A percentile compares a stretch with the other conserved stretches of the same genome.
Conservation (phyloP, 2,329 filamentous ascomycete genomes). For the Aspergillus chevalieri region DNA sequence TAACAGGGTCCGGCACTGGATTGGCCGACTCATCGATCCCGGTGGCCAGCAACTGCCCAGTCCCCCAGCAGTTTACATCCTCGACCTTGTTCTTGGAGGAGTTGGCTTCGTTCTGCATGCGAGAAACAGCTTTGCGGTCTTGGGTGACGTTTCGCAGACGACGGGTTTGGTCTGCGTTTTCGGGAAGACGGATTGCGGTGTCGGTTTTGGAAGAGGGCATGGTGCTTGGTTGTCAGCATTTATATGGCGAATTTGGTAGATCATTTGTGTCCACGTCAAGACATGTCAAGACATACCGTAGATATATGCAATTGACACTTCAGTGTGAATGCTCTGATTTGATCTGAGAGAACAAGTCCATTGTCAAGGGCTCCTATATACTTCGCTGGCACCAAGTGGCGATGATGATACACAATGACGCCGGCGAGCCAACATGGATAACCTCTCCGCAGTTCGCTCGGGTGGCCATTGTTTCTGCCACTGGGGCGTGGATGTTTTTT, state of each 20-base stretch:
- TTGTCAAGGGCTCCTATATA: too few species aligned
- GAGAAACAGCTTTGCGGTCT: constrained; percentile 14
- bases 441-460: too few species aligned
- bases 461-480: too few species aligned
- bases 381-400: too few species aligned
- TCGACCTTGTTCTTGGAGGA: constrained; percentile 2
- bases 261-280: background rate
- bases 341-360: too few species aligned
- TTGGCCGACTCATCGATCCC: constrained; percentile 28
- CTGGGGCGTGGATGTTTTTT: too few species aligned
- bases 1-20: constrained; percentile 22
- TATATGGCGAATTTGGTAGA: background rate
- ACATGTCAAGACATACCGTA: background rate
- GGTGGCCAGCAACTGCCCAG: constrained; percentile 24
- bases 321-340: too few species aligned
- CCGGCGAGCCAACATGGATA: too few species aligned
- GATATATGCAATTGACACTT: too few species aligned
- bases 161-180: constrained; percentile 15
- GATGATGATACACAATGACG: too few species aligned
- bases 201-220: constrained; percentile 27
- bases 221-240: constrained; percentile 1
- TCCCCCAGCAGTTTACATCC: constrained; percentile 17
- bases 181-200: constrained; percentile 17
- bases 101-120: constrained; percentile 8
- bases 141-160: constrained; percentile 18